These are phyloP conservation scores for Ilyonectria mors-panacis DNA, from an alignment of 2,329 filamentous ascomycete genomes.

Conservation along the genomic window DNA sequence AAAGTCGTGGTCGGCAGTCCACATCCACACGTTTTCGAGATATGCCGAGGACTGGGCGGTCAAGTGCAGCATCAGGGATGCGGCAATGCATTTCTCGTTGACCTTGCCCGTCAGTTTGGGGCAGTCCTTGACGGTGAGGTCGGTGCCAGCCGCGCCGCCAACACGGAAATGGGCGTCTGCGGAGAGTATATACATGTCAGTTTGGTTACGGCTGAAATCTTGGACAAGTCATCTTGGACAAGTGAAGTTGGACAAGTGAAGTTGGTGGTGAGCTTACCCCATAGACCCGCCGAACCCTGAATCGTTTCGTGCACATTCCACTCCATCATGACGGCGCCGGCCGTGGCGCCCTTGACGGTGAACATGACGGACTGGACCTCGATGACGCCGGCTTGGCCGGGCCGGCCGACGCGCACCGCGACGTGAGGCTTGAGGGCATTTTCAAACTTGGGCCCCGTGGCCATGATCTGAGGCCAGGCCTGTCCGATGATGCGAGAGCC, in stretches of 20 bases:
- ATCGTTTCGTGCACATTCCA: constrained; percentile 65
- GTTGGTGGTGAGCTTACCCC: constrained; percentile 52
- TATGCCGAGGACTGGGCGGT: constrained; percentile 63
- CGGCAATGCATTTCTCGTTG: constrained; percentile 70
- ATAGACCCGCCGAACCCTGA: constrained; percentile 64
- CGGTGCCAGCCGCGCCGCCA: constrained; percentile 48
- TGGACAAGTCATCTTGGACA: background rate
- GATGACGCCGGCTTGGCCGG: constrained; percentile 70
- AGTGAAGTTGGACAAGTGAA: background rate
- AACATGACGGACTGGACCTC: constrained; percentile 77
- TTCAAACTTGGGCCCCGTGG: constrained; percentile 63
- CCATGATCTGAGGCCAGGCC: constrained; percentile 62
- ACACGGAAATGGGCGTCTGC: constrained; percentile 64
- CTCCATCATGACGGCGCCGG: constrained; percentile 73
- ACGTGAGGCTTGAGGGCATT: constrained; percentile 65
- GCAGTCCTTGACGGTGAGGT: constrained; percentile 39
- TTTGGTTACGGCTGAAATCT: background rate
- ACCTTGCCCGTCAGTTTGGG: constrained; percentile 35
- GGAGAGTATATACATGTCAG: background rate
- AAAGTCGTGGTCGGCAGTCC: constrained; percentile 77
- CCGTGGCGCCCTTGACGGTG: constrained; percentile 68
- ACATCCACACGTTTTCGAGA: constrained; percentile 72
- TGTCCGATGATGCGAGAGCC: constrained; percentile 64
- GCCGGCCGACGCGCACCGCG: constrained; percentile 70
- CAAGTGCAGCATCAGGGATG: constrained; percentile 67